Evolutionary conservation across 345 rosid species (phyloP), one percentile per base, ranked within the genome.

Genomic region (Eucalyptus virginea): DNA sequence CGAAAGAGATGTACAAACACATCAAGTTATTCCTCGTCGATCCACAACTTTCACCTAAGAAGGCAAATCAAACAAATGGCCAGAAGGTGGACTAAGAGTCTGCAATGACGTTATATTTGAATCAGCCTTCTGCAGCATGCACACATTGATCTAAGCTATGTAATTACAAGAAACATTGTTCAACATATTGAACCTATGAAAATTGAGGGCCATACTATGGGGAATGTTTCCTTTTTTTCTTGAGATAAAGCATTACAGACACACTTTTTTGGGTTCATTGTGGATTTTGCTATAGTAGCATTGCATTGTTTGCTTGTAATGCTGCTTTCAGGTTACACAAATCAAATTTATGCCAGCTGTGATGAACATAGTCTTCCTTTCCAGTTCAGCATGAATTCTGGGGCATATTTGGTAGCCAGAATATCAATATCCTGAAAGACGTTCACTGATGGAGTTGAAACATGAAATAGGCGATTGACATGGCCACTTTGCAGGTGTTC

Each of bases 1-100:
- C 89, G 4, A 90, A 90, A 60, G 91, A 88, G 56, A 88, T 90
- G 86, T n/a, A 24, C 32, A 67, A 85, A 24, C 91, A 90, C 86
- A 51, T 90, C 10, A 86, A 90, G 49, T n/a, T 86, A 21, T 88
- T 90, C 88, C 91, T 90, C 0, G 21, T 90, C 1, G 88, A 85
- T 50, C 51, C 88, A 32, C 86, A 51, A 18, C 85, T 81, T 18
- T 37, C 50, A 40, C 62, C 42, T 19, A 89, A 50, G 47, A 56
- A 50, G 42, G 86, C 58, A 65, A 42, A 34, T 24, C 90, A 86
- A 30, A 89, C 45, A 23, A 87, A 58, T 56, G 83, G 81, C 58
- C 80, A 26, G 32, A 58, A 81, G 88, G 28, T 40, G 30, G 83
- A 77, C 83, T 77, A 77, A 40, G 47, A 77, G 28, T 40, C 9